Evolutionary conservation across 1,284 basidiomycete genomes (phyloP).

Genomic region (Vanrija sp.): DNA sequence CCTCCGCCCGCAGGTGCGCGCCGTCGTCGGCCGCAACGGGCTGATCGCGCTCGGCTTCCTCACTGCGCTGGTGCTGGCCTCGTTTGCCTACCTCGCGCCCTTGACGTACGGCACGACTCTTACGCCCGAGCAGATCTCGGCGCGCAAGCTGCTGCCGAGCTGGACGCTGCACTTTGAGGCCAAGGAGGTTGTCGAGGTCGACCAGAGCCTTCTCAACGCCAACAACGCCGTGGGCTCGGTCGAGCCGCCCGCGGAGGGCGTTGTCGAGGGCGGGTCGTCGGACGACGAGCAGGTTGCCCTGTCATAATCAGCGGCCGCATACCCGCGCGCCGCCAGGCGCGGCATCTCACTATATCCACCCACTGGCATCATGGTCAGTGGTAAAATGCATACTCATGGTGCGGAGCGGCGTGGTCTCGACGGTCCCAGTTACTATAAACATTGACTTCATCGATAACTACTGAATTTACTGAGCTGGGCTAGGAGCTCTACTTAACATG

Average conservation of each 20-base stretch:
- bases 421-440: too few species aligned
- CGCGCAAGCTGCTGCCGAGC: constrained; percentile 40
- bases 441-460: not conserved
- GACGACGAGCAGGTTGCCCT: not conserved
- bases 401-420: too few species aligned
- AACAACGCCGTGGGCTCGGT: not conserved
- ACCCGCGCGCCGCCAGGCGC: too few species aligned
- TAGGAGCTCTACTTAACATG: too few species aligned
- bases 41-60: constrained; percentile 57
- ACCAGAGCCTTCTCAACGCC: not conserved
- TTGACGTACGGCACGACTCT: constrained; percentile 87
- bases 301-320: not conserved
- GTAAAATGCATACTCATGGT: not conserved
- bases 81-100: constrained; percentile 74
- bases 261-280: not conserved
- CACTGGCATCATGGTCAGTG: not conserved
- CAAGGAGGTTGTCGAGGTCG: constrained; percentile 17
- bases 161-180: constrained; percentile 50
- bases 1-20: constrained; percentile 60
- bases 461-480: too few species aligned
- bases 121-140: constrained; percentile 65
- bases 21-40: constrained; percentile 59
- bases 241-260: not conserved
- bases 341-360: not conserved
- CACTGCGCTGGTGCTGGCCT: constrained; percentile 58